Evolutionary conservation across 768 basidiomycete species (phyloP), one percentile per base, ranked within the genome.

Genomic region (Termitomyces sp.): DNA sequence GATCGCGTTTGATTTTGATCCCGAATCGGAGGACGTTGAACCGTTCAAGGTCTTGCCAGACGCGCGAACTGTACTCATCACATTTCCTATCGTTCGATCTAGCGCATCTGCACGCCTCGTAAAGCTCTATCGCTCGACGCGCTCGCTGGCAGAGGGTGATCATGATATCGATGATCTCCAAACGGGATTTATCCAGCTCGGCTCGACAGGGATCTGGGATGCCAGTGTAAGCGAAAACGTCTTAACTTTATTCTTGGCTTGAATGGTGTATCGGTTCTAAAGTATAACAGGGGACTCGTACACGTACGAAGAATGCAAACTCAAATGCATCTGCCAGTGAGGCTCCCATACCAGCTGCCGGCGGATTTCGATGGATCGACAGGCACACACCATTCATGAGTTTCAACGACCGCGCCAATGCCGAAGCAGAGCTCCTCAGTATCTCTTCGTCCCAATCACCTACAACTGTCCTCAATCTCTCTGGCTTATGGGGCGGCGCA

Each of bases 181-280:
- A 39, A 61, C 74, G 18, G 67, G 68, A n/a, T 89, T 82, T 65
- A 79, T 88, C 27, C 84, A 84, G 66, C 74, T 88, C 5, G 87
- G 87, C 0, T 76, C 80, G 8, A 82, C 83, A 3, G 78, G 82
- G 8, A 83, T 86, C 24, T 89, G 82, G 82, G 81, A 81, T 65
- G 85, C 84, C 62, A 67, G 83, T n/a, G n/a, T 68, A 16, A 18
- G 14, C 30, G 27, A 4, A n/a, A 14, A 22, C 22, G 1, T 33
- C 4, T 33, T 48, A 18, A 14, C 13, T 13, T 22, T 22, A 3
- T 10, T 24, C 22, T 6, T 2, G 18, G n/a, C 45, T 30, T 46
- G 45, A 46, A 46, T 30, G 18, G 36, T 37, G 36, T 14, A 37
- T 37, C 34, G 12, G 13, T 46, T 30, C 26, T 27, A 9, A 46